Conservation (phyloP, 805 yeast species). For the Sungouiella thailandica region DNA sequence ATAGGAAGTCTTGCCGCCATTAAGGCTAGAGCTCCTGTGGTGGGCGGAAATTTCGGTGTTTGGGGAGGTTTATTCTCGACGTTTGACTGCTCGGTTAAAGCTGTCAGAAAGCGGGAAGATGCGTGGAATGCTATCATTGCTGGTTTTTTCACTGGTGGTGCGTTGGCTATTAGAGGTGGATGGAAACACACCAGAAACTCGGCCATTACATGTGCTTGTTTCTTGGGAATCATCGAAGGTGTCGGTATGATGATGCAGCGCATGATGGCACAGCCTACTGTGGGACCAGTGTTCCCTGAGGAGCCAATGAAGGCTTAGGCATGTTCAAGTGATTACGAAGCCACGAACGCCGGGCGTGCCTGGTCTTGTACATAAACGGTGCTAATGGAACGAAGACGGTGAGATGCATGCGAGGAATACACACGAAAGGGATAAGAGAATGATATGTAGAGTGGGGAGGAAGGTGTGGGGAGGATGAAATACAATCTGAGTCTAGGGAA, state of each 20-base stretch:
- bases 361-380: slow-evolving; percentile 8
- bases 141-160: slow-evolving; percentile 97
- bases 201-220: slow-evolving; percentile 96
- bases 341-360: slow-evolving; percentile 7
- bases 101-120: slow-evolving; percentile 94
- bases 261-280: slow-evolving; percentile 69
- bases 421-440: too few relatives aligned
- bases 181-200: slow-evolving; percentile 95
- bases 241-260: slow-evolving; percentile 95
- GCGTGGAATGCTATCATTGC: slow-evolving; percentile 98
- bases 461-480: too few relatives aligned
- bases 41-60: slow-evolving; percentile 98
- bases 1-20: slow-evolving; percentile 85
- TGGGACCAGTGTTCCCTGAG: slow-evolving; percentile 44
- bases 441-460: too few relatives aligned
- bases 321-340: not conserved
- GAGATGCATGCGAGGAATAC: not conserved
- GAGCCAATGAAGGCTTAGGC: slow-evolving; percentile 36
- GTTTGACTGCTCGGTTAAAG: slow-evolving; percentile 93
- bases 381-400: not conserved
- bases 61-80: slow-evolving; percentile 99
- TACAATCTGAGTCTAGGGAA: too few relatives aligned
- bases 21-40: slow-evolving; percentile 95
- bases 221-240: slow-evolving; percentile 96
- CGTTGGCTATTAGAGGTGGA: slow-evolving; percentile 97